These are phyloP conservation scores for Alnus glutinosa DNA, from an alignment of 306 rosid species.

Conservation along the genomic window DNA sequence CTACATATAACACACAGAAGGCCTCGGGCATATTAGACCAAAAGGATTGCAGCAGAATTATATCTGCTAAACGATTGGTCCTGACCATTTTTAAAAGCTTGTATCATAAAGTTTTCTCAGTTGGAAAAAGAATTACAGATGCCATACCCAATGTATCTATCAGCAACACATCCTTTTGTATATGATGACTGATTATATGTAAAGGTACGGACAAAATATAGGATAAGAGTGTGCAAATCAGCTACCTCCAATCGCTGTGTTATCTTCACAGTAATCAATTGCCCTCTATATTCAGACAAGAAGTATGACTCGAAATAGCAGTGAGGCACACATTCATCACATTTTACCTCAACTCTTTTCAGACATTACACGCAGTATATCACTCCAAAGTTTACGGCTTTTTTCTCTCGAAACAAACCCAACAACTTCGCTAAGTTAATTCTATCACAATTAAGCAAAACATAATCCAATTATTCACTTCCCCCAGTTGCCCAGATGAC, in stretches of 20 bases:
- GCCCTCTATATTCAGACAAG: neutral
- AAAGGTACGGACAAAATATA: neutral
- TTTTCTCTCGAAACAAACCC: neutral
- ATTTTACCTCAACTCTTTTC: neutral
- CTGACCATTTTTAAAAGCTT: neutral
- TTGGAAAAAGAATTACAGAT: neutral
- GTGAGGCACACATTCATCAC: neutral
- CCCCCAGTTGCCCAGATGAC: neutral
- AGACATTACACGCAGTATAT: neutral
- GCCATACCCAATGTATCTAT: neutral
- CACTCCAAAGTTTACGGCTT: neutral
- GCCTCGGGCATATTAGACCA: neutral
- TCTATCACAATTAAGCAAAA: constrained; percentile 10
- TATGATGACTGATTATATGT: no score
- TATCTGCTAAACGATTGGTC: neutral
- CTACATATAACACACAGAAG: neutral
- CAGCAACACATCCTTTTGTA: neutral
- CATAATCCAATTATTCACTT: neutral
- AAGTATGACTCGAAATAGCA: neutral
- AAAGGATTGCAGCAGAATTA: neutral
- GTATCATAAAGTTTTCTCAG: neutral
- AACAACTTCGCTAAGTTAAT: neutral
- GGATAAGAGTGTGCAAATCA: neutral
- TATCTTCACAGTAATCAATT: neutral
- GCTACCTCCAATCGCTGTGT: neutral